Percentiles rank a stretch among this genome's conserved stretches.
phyloP scores from a whole-genome alignment of 2,329 filamentous ascomycete species.

The Rachicladosporium sp. region DNA sequence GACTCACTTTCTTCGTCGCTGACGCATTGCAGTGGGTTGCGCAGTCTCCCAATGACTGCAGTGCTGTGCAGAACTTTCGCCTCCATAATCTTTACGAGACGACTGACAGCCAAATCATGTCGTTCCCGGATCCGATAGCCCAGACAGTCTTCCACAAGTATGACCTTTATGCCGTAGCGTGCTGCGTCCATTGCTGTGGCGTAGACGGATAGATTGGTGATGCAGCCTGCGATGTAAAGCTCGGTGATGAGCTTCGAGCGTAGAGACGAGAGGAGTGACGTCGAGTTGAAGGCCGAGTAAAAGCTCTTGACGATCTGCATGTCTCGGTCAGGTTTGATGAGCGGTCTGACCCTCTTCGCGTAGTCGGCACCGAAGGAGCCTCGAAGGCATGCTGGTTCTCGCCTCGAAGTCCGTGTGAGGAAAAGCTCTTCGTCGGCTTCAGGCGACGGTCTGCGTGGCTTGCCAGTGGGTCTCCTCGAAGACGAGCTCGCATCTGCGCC shows the following conservation, averaged over 20 bases:
- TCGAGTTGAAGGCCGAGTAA: slow-evolving; percentile 78
- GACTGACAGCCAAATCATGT: slow-evolving; percentile 57
- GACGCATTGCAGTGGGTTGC: slow-evolving; percentile 4
- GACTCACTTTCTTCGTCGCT: slow-evolving; percentile 4
- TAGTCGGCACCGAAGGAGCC: slow-evolving; percentile 38
- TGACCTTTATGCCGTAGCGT: slow-evolving; percentile 75
- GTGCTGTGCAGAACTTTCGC: slow-evolving; percentile 51
- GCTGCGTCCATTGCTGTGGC: slow-evolving; percentile 87
- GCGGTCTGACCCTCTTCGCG: slow-evolving; percentile 35
- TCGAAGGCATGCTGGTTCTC: slow-evolving; percentile 30
- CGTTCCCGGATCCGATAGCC: slow-evolving; percentile 61
- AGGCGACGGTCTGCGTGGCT: slow-evolving; percentile 1
- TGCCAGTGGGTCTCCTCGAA: neutral
- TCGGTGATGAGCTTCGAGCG: slow-evolving; percentile 82
- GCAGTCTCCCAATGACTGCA: slow-evolving; percentile 26
- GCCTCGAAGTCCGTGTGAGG: slow-evolving; percentile 25
- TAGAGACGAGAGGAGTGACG: slow-evolving; percentile 60
- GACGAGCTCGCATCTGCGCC: neutral
- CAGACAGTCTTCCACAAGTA: slow-evolving; percentile 76
- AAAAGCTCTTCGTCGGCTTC: slow-evolving; percentile 34
- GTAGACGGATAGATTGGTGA: slow-evolving; percentile 79
- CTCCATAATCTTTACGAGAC: slow-evolving; percentile 62
- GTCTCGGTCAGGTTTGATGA: slow-evolving; percentile 39
- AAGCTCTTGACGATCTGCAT: slow-evolving; percentile 55
- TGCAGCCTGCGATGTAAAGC: slow-evolving; percentile 74